Evolutionary conservation across 106 monocot genomes (phyloP), one percentile per base, ranked within the genome.

Genomic region (Platanthera guangdongensis): DNA sequence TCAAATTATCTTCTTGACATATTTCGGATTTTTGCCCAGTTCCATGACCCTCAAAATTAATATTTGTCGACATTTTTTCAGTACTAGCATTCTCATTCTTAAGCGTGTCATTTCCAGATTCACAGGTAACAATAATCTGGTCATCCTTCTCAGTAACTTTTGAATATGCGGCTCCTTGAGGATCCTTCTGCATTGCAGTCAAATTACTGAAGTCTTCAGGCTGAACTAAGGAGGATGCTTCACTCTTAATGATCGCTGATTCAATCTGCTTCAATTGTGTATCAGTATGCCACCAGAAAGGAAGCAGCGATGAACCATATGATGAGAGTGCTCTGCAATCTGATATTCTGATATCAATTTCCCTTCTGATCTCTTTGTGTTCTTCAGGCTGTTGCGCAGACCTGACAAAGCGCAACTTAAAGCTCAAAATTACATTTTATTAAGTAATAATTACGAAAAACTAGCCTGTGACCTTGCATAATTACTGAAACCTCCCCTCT

Each of bases 271-370:
- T 85, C 75, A 99, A 81, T 73, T 84, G 86, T 46, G 80, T 47
- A 60, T 94, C 86, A 59, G 85, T 92, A 77, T 99, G 90, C 82
- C 81, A 84, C 99, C 99, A 99, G 72, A 99, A 94, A 45, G 99
- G 99, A 82, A 99, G 84, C 52, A 99, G 47, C 50, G 94, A 85
- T 15, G 88, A 79, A 45, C 99, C 94, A 87, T 88, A 99, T 51
- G 87, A 77, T 76, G 83, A 88, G 47, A 99, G 88, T 62, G 86
- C 84, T 77, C 81, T 90, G 81, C 99, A 99, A 83, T 99, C 99
- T 74, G 82, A 89, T 50, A 92, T 71, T 76, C 99, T 92, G 51
- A 86, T 84, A 69, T 90, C 90, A 72, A 94, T 85, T 72, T 99
- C 99, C 74, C 87, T 94, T 71, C 18, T 84, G 9, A 82, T 71